phyloP scores from a whole-genome alignment of 2,329 filamentous ascomycete species.

The Endoconidiophora polonica region DNA sequence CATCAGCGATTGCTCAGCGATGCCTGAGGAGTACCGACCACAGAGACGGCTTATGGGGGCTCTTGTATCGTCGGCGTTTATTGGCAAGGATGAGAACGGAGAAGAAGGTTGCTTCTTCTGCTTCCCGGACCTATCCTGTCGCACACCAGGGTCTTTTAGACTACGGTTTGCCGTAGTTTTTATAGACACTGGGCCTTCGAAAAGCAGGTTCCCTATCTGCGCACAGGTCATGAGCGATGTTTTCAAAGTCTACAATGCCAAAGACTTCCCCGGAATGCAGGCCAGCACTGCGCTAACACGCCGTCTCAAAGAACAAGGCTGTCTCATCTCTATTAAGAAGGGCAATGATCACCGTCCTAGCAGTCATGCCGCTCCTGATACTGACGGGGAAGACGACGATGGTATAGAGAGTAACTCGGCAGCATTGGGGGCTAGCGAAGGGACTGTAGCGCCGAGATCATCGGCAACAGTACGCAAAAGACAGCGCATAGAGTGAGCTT shows the following conservation, averaged over 20 bases:
- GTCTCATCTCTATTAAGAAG: constrained; percentile 74
- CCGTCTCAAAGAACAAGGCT: constrained; percentile 59
- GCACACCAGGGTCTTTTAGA: constrained; percentile 59
- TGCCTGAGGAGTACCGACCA: constrained; percentile 54
- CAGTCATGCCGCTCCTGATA: constrained; percentile 29
- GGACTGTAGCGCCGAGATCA: not conserved
- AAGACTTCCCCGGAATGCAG: constrained; percentile 74
- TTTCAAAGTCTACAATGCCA: constrained; percentile 70
- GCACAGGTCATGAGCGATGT: constrained; percentile 43
- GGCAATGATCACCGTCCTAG: constrained; percentile 48
- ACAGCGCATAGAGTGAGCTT: too few species aligned
- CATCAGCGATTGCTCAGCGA: constrained; percentile 49
- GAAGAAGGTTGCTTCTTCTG: constrained; percentile 70
- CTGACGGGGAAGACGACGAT: not conserved
- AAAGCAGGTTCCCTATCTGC: constrained; percentile 33
- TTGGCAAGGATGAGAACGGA: constrained; percentile 56
- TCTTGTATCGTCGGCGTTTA: constrained; percentile 58
- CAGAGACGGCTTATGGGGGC: constrained; percentile 68
- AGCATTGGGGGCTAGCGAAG: too few species aligned
- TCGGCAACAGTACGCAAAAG: not conserved
- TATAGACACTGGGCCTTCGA: constrained; percentile 41
- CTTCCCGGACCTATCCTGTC: constrained; percentile 67
- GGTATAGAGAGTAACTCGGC: too few species aligned
- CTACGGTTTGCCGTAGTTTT: constrained; percentile 59
- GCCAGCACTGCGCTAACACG: constrained; percentile 60